Conservation (phyloP, 192 early-diverging fungal species). For the Neocallimastix lanati region DNA sequence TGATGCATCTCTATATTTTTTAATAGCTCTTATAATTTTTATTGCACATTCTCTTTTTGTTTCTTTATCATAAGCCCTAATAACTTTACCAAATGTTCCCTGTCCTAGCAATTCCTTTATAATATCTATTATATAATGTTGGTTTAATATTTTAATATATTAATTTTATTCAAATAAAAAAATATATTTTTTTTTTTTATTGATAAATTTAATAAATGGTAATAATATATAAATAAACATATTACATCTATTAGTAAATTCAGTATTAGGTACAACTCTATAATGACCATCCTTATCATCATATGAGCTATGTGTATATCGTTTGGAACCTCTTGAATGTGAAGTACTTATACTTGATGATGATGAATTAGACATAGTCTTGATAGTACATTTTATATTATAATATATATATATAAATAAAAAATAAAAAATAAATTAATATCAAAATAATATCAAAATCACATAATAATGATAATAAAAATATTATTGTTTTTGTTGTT, state of each 20-base stretch:
- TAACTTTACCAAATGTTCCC: slow-evolving; percentile 96
- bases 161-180: no score
- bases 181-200: no score
- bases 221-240: slow-evolving; percentile 1
- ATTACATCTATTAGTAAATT: slow-evolving; percentile 60
- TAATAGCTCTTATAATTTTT: slow-evolving; percentile 82
- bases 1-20: slow-evolving; percentile 88
- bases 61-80: slow-evolving; percentile 58
- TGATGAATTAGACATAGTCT: background rate
- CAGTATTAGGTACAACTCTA: slow-evolving; percentile 50
- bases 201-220: no score
- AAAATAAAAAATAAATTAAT: no score
- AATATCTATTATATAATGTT: no score
- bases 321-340: background rate
- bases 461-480: no score
- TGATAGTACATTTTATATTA: no score
- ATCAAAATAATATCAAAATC: no score
- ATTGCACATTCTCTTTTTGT: slow-evolving; percentile 48
- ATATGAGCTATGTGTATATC: slow-evolving; percentile 11
- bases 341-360: background rate
- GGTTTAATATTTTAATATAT: no score
- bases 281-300: slow-evolving; percentile 92
- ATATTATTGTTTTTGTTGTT: no score
- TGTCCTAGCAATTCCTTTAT: slow-evolving; percentile 78
- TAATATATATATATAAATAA: no score